These are phyloP conservation scores for Cicer judaicum DNA, from an alignment of 306 rosid species.

Conservation along the genomic window DNA sequence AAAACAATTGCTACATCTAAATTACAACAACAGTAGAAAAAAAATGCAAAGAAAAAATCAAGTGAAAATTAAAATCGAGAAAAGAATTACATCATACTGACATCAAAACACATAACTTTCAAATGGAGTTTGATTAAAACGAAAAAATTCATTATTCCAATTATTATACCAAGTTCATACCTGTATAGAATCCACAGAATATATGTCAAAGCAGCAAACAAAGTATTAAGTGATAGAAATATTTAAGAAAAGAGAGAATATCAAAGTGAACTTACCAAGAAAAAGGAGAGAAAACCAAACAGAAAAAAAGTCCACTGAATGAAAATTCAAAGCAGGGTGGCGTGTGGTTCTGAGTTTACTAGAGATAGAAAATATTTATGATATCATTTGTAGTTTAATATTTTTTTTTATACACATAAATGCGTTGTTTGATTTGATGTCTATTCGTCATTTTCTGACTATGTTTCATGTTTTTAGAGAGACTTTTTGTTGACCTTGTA, in stretches of 20 bases:
- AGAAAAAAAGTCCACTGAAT: background rate
- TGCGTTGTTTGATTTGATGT: too few relatives aligned
- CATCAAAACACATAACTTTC: slow-evolving; percentile 30
- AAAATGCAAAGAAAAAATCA: slow-evolving; percentile 29
- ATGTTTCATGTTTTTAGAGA: too few relatives aligned
- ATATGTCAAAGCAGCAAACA: background rate
- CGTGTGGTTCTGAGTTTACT: background rate
- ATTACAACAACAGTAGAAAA: slow-evolving; percentile 2
- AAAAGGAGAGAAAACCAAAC: slow-evolving; percentile 28
- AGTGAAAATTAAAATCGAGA: background rate
- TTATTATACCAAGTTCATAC: slow-evolving; percentile 11
- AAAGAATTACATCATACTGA: background rate
- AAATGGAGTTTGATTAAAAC: slow-evolving; percentile 18
- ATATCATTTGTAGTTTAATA: too few relatives aligned
- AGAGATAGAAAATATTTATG: too few relatives aligned
- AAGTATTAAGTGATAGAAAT: background rate
- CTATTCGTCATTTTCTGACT: too few relatives aligned
- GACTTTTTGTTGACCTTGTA: too few relatives aligned
- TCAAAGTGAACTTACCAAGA: slow-evolving; percentile 37
- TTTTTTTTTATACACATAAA: too few relatives aligned
- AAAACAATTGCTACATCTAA: background rate
- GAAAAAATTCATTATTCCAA: background rate
- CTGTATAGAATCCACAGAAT: background rate
- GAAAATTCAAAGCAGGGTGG: slow-evolving; percentile 22
- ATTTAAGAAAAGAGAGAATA: background rate